Evolutionary conservation across 1,284 basidiomycete species (phyloP).

Genomic region (Phenoliferia sp.): DNA sequence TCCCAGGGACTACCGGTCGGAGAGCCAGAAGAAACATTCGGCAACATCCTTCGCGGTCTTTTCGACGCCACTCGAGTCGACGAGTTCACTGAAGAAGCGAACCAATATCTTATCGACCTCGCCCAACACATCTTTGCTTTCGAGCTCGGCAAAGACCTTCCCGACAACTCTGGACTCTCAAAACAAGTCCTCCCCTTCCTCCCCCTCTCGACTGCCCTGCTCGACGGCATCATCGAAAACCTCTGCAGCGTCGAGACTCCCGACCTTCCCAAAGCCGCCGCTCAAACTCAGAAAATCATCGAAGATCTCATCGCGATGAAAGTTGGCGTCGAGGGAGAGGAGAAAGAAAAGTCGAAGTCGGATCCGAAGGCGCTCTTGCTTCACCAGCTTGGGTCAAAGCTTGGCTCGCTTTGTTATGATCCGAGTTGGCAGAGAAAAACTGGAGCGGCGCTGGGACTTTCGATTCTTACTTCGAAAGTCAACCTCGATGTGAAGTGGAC

Average conservation of each 20-base stretch:
- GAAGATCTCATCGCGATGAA: slow-evolving; percentile 14
- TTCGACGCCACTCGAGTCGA: slow-evolving; percentile 70
- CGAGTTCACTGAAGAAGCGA: slow-evolving; percentile 65
- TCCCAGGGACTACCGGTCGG: slow-evolving; percentile 35
- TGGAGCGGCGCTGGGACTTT: slow-evolving; percentile 79
- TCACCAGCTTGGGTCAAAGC: slow-evolving; percentile 71
- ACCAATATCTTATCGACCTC: slow-evolving; percentile 61
- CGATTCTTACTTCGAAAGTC: slow-evolving; percentile 66
- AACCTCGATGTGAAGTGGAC: slow-evolving; percentile 70
- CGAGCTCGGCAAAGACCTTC: slow-evolving; percentile 45
- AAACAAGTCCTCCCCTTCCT: slow-evolving; percentile 45
- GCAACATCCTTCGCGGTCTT: slow-evolving; percentile 65
- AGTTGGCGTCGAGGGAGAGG: too few species aligned
- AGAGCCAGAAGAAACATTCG: slow-evolving; percentile 71
- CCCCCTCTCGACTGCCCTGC: slow-evolving; percentile 57
- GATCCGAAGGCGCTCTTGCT: slow-evolving; percentile 50
- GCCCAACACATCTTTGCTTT: slow-evolving; percentile 60
- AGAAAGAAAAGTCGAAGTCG: slow-evolving; percentile 1
- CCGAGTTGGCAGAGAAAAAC: slow-evolving; percentile 81
- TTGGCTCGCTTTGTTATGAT: slow-evolving; percentile 79
- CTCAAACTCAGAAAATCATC: slow-evolving; percentile 25
- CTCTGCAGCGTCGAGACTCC: slow-evolving; percentile 49
- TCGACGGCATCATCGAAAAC: slow-evolving; percentile 70
- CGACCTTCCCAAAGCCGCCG: slow-evolving; percentile 28
- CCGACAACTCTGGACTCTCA: slow-evolving; percentile 51